Evolutionary conservation across 2,329 filamentous ascomycete species (phyloP).

Genomic region (Dryadomyces sulphureus): DNA sequence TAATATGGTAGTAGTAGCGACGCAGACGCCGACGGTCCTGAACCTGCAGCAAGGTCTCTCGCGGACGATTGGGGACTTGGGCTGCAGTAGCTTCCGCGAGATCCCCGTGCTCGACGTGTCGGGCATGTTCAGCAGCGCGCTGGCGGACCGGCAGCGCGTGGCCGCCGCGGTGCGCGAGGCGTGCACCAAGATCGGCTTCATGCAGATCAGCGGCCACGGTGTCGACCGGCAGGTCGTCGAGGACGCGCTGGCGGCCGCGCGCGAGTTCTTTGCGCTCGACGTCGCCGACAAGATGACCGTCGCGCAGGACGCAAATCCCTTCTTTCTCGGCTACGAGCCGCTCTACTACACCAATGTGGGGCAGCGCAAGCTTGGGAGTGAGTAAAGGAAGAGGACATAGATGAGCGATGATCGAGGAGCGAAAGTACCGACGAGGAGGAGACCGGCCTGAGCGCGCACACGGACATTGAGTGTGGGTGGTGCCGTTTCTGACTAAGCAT

Average conservation of each 20-base stretch:
- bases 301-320: not conserved
- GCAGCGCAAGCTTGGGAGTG: not conserved
- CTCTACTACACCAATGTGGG: not conserved
- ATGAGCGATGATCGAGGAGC: conserved; percentile 1
- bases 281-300: not conserved
- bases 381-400: not conserved
- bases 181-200: not conserved
- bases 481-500: not conserved
- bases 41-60: not conserved
- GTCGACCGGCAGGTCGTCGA: not conserved
- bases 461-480: conserved; percentile 5
- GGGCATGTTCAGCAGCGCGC: not conserved
- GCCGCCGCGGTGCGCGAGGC: not conserved
- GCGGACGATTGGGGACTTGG: not conserved
- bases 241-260: not conserved
- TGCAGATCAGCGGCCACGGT: not conserved
- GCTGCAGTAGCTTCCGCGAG: not conserved
- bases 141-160: not conserved
- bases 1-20: too few relatives aligned
- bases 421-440: conserved; percentile 5
- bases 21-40: too few relatives aligned
- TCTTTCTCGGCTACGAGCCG: not conserved
- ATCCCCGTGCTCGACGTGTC: conserved; percentile 1
- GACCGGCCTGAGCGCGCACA: conserved; percentile 9
- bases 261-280: not conserved